A percentile compares a stretch with the other conserved stretches of the same genome.
Evolutionary conservation across 441 rosid genomes (phyloP).

Genomic region (Erysimum cheiri): DNA sequence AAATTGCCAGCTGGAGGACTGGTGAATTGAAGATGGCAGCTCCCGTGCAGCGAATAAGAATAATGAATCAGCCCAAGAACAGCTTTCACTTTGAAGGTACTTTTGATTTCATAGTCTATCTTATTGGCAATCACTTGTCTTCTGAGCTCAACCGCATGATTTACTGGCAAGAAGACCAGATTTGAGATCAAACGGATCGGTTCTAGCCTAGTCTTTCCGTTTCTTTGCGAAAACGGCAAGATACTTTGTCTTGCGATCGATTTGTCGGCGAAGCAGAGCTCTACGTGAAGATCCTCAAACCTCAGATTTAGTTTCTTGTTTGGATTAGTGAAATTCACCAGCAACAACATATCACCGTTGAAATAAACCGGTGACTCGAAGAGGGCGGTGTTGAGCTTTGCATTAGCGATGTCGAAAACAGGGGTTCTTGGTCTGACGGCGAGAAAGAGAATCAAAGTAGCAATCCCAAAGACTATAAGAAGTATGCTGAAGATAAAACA

Average conservation of each 20-base stretch:
- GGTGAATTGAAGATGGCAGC: constrained; percentile 68
- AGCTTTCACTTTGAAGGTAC: constrained; percentile 70
- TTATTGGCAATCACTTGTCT: constrained; percentile 71
- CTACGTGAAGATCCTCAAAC: constrained; percentile 60
- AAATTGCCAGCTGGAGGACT: constrained; percentile 82
- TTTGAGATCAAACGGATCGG: constrained; percentile 73
- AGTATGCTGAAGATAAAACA: constrained; percentile 76
- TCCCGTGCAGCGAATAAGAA: constrained; percentile 74
- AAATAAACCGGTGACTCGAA: constrained; percentile 78
- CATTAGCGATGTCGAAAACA: constrained; percentile 73
- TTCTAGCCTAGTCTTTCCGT: constrained; percentile 56
- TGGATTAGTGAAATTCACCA: constrained; percentile 78
- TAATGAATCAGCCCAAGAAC: constrained; percentile 68
- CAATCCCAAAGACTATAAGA: constrained; percentile 76
- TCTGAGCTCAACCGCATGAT: constrained; percentile 58
- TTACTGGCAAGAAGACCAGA: constrained; percentile 74
- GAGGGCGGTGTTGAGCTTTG: constrained; percentile 70
- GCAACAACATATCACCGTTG: constrained; percentile 74
- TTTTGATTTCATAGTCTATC: constrained; percentile 65
- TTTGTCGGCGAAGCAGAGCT: constrained; percentile 69
- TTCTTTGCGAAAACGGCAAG: constrained; percentile 71
- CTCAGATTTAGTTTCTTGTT: constrained; percentile 66
- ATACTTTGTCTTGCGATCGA: constrained; percentile 62
- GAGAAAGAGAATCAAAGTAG: constrained; percentile 70
- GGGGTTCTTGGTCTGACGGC: constrained; percentile 72